Evolutionary conservation across 2,329 filamentous ascomycete genomes (phyloP).

Genomic region (Pseudogymnoascus sp.): DNA sequence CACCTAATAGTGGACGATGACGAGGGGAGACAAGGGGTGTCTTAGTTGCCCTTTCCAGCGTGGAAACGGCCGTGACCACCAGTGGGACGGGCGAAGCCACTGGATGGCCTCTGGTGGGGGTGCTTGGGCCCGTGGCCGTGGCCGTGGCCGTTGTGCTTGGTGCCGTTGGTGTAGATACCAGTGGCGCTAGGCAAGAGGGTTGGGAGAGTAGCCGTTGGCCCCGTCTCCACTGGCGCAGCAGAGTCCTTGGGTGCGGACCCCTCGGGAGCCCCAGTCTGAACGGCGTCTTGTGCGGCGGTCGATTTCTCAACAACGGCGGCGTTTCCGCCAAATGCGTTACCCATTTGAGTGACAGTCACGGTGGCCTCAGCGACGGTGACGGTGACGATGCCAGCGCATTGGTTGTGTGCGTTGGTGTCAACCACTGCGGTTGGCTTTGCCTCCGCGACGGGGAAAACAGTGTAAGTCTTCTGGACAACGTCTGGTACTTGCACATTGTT

Average conservation of each 20-base stretch:
- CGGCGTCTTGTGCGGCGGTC: neutral
- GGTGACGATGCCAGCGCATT: neutral
- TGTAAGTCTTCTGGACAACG: neutral
- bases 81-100: neutral
- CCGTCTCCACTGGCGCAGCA: neutral
- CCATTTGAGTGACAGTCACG: neutral
- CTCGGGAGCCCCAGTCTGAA: neutral
- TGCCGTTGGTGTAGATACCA: slow-evolving; percentile 5
- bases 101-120: neutral
- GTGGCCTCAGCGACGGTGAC: neutral
- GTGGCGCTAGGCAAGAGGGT: neutral
- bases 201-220: neutral
- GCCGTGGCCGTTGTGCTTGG: neutral
- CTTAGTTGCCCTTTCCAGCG: neutral
- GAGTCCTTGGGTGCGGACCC: neutral
- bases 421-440: neutral
- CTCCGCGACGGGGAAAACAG: neutral
- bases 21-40: neutral
- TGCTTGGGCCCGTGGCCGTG: neutral
- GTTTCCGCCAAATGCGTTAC: neutral
- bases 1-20: slow-evolving; percentile 4
- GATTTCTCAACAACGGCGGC: neutral
- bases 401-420: neutral
- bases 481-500: neutral
- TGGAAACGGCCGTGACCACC: neutral